Base-by-base conservation (phyloP, 192 early-diverging fungal species). In the Linnemannia exigua region DNA sequence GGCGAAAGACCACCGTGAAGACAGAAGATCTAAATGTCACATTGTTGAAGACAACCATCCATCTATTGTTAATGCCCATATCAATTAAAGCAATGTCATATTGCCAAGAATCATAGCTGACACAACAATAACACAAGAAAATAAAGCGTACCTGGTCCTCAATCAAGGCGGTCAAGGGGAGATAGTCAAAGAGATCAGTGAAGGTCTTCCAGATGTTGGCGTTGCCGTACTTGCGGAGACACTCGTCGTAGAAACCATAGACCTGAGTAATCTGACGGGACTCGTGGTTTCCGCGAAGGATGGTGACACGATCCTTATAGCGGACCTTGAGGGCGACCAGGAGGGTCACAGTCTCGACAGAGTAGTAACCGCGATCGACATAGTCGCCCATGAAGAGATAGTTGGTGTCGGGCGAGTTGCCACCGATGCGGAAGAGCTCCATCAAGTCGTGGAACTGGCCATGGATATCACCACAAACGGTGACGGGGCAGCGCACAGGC, bases 321-420 rank as follows among this genome's bases (percentile, higher is more conserved):
- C 96, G 91, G 51, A 98, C 96, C 89, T 99, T 99, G 72, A 99
- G 93, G 3, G 96, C 97, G 20, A 99, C 95, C 67, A 99, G 92
- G 69, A 99, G 89, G 28, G 97, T 94, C 76, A 99, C 97, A 5
- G 98, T 99, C 91, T 99, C 99, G 67, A 99, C 99, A 52, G 95
- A 96, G 90, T 99, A 97, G 88, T 99, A 99, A 36, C 99, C 99
- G 72, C 99, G 95, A 88, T 99, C 99, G 50, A 99, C 99, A 89
- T 99, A 99, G 88, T 99, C 99, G 52, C 98, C 98, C 97, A 99
- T 97, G 87, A 99, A 99, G 25, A 99, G 91, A 79, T 99, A 99
- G 88, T 99, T 98, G 70, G 98, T 99, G 80, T 98, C 94, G 9
- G 99, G 98, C 36, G 96, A 95, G 76, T 98, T 95, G 82, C 99